Conservation (phyloP, 2,329 filamentous ascomycete species). For the Incumbomyces delicatus region DNA sequence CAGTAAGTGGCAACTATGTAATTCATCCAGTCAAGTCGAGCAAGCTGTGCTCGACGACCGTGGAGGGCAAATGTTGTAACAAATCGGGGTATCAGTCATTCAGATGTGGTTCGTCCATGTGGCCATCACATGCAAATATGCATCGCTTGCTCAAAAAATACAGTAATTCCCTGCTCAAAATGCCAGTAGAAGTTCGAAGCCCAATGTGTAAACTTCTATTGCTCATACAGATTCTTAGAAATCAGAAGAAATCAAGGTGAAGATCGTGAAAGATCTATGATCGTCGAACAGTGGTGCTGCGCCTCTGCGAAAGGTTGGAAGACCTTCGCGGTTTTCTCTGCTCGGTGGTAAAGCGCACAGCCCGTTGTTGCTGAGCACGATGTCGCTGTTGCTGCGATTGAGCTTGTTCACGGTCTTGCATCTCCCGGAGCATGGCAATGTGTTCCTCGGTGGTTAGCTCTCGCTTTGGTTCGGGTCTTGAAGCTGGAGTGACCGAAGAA, state of each 20-base stretch:
- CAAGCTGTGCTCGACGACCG: too few relatives aligned
- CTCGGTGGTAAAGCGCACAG: slow-evolving; percentile 16
- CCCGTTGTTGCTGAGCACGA: slow-evolving; percentile 9
- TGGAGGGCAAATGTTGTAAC: too few relatives aligned
- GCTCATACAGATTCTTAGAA: background rate
- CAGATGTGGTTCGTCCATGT: too few relatives aligned
- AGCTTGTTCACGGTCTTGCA: slow-evolving; percentile 19
- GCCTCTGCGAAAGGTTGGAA: background rate
- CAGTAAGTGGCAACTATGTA: too few relatives aligned
- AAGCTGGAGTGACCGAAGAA: background rate
- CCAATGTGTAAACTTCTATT: too few relatives aligned
- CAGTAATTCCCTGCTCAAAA: too few relatives aligned
- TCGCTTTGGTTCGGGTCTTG: slow-evolving; percentile 8
- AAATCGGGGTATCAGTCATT: too few relatives aligned
- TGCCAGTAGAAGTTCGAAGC: too few relatives aligned
- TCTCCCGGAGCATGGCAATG: slow-evolving; percentile 18
- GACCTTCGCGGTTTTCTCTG: slow-evolving; percentile 15
- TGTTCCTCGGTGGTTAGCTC: slow-evolving; percentile 22
- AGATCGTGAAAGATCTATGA: background rate
- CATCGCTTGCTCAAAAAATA: too few relatives aligned
- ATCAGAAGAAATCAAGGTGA: background rate
- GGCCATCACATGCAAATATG: too few relatives aligned
- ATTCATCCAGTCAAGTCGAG: too few relatives aligned
- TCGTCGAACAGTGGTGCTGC: background rate
- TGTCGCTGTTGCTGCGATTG: slow-evolving; percentile 8